Percentiles rank a stretch among this genome's conserved stretches.
Conservation (phyloP, 805 yeast genomes). For the Candida gorgasii region DNA sequence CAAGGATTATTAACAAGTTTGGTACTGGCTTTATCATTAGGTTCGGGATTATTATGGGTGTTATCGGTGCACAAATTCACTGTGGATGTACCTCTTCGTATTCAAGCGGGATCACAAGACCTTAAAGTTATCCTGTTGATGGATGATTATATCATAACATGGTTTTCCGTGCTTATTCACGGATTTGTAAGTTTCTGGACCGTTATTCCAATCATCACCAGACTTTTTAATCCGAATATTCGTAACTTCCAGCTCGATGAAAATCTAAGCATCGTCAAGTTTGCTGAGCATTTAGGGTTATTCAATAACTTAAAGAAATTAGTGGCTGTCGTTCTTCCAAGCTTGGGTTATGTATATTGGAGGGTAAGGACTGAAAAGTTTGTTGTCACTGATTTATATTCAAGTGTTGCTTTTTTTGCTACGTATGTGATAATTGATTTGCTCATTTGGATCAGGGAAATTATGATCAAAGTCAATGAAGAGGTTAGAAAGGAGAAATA, state of each 20-base stretch:
- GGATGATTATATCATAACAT: not conserved
- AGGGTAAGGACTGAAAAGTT: not conserved
- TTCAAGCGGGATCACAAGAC: not conserved
- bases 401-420: slow-evolving; percentile 15
- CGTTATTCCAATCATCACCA: not conserved
- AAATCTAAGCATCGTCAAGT: slow-evolving; percentile 8
- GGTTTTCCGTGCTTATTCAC: not conserved
- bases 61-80: not conserved
- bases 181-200: slow-evolving; percentile 3
- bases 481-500: slow-evolving; percentile 60
- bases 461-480: slow-evolving; percentile 30
- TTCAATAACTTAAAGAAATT: slow-evolving; percentile 4
- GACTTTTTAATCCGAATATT: not conserved
- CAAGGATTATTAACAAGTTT: not conserved
- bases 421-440: slow-evolving; percentile 16
- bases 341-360: slow-evolving; percentile 6
- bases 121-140: not conserved
- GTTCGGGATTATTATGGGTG: not conserved
- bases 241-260: not conserved
- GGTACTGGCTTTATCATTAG: not conserved
- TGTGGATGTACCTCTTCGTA: slow-evolving; percentile 3
- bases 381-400: slow-evolving; percentile 4
- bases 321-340: slow-evolving; percentile 5
- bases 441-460: slow-evolving; percentile 8
- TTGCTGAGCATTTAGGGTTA: not conserved